Base-by-base conservation (phyloP, 2,329 filamentous ascomycete species). In the Cercospora sojina region DNA sequence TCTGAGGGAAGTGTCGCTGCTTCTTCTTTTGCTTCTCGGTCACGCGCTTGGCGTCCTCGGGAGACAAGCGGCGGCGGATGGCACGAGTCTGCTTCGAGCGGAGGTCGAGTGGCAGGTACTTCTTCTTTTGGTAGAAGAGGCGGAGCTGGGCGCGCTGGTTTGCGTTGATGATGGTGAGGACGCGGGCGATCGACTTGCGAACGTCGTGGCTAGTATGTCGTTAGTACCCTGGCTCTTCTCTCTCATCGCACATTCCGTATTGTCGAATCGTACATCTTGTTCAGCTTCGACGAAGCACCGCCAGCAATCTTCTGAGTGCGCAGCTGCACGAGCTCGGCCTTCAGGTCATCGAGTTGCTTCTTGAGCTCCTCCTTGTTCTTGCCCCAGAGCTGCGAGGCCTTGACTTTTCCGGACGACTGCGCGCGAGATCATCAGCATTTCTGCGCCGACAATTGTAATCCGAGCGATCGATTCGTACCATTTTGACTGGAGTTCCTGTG, bases 101-200 rank as follows among this genome's bases (percentile, higher is more conserved):
- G 86, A 99, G 93, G 84, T 99, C 96, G 82, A 99, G 92, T 74
- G 95, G 95, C 73, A 93, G 85, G 89, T 97, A 97, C 88, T 97
- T 98, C 92, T 98, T 98, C 90, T 91, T 91, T 89, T 97, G 96
- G 90, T 99, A 99, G 91, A 98, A 98, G 76, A 98, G 88, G 79
- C 93, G 93, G 79, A 99, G 92, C 86, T 98, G 93, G 76, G 92
- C 87, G 83, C 96, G 91, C 88, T 99, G 95, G 89, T 96, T 98
- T 85, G 93, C 91, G 89, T 98, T 99, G 90, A 99, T 97, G 86
- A 99, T 88, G 83, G 95, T 99, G 79, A 99, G 90, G 84, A 97
- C 92, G 81, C 94, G 93, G 80, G 95, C 96, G 84, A 99, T 97
- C 75, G 93, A 97, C 89, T 99, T 99, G 88, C 95, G 93, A 83